phyloP scores from a whole-genome alignment of 2,329 filamentous ascomycete genomes.

The Colletotrichum cordylinicola region DNA sequence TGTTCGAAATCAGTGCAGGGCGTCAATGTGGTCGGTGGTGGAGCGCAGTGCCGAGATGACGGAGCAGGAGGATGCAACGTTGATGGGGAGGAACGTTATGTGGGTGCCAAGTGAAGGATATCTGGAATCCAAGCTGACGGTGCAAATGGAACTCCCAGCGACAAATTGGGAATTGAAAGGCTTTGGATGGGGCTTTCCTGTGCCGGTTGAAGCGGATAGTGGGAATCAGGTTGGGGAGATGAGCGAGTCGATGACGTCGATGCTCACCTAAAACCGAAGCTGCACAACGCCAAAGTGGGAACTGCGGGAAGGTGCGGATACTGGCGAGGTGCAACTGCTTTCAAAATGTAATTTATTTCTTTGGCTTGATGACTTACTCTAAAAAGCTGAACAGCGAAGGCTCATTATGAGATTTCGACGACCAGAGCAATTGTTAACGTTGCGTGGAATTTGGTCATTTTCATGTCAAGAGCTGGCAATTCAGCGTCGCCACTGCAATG shows the following conservation, averaged over 20 bases:
- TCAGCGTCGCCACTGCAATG: neutral
- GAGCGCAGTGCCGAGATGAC: neutral
- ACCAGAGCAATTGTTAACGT: too few relatives aligned
- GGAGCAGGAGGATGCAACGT: neutral
- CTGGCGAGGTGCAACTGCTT: neutral
- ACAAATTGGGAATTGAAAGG: neutral
- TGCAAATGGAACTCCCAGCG: accelerated
- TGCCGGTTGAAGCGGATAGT: neutral
- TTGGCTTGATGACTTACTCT: neutral
- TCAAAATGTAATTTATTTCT: neutral
- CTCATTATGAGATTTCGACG: too few relatives aligned
- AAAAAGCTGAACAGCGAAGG: neutral
- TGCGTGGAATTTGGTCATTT: neutral
- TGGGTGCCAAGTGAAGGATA: neutral
- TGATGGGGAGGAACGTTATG: neutral
- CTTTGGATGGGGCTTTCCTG: neutral
- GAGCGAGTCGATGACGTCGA: neutral
- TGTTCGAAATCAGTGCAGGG: neutral
- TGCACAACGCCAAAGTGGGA: slow-evolving; percentile 2
- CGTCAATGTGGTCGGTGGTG: neutral
- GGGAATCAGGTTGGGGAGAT: neutral
- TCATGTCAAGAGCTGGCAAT: neutral
- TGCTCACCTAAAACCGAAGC: neutral
- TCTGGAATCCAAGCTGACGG: neutral
- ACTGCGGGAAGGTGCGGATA: neutral